Base-by-base conservation (phyloP, 495 filamentous ascomycete genomes). In the Baudoinia panamericana region DNA sequence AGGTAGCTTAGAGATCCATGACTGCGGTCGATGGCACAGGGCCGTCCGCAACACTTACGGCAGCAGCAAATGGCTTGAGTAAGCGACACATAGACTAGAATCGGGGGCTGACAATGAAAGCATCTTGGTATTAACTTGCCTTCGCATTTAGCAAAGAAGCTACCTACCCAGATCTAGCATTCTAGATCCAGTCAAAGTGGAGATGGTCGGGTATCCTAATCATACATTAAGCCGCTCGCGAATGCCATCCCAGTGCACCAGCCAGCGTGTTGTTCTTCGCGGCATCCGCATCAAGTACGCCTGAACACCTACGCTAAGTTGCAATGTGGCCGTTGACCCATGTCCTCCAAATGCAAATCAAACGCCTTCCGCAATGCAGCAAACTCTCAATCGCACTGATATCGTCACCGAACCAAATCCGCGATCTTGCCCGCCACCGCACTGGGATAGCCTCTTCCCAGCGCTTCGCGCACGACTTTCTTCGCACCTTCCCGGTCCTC, bases 361-460 rank as follows among this genome's bases (percentile, higher is more conserved):
- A 33, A 33, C 30, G 8, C 30, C 15, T 16, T 33, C 8, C 20
- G n/a, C 7, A 9, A 37, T 37, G 16, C 16, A n/a, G n/a, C n/a
- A n/a, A n/a, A n/a, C n/a, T n/a, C 18, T 12, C 5, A 9, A 22
- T 25, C 22, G 7, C 35, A 25, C 35, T 26, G n/a, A n/a, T n/a
- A n/a, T n/a, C n/a, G n/a, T 38, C 31, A 51, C 41, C 82, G 82
- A 28, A 97, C 76, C 32, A 97, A 66, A 57, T 95, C 90, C 17
- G 84, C 63, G 43, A 96, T 82, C 70, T 93, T 96, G 63, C 76
- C 78, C 18, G 84, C 80, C 5, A 97, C 90, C 5, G 90, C 88
- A 37, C 73, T 70, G 20, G 90, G 90, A 56, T 97, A 97, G 13
- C 90, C 88, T 29, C 88, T 68, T 25, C 73, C 75, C 27, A 92